These are phyloP conservation scores for Pyrus communis DNA, from an alignment of 306 rosid species.

Conservation along the genomic window DNA sequence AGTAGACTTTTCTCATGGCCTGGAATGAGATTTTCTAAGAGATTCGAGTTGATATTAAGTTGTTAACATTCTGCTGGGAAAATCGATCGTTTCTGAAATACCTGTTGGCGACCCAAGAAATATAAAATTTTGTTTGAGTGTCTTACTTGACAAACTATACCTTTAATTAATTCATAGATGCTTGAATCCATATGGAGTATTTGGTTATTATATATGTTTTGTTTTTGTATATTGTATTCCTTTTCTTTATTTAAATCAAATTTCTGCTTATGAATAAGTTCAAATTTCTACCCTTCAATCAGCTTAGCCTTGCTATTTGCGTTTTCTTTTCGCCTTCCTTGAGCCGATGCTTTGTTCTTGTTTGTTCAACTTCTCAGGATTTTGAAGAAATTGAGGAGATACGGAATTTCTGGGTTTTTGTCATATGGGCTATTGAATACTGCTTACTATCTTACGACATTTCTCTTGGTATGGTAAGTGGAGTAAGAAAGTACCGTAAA, in stretches of 20 bases:
- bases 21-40: background rate
- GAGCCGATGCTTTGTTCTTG: background rate
- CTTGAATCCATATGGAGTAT: background rate
- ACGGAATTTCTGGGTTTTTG: slow-evolving; percentile 75
- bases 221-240: background rate
- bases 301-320: background rate
- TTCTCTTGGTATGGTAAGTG: slow-evolving; percentile 81
- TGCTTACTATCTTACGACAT: slow-evolving; percentile 69
- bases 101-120: background rate
- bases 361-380: slow-evolving; percentile 37
- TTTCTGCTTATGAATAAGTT: background rate
- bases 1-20: background rate
- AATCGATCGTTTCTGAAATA: background rate
- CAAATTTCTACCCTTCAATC: background rate
- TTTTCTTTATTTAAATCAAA: background rate
- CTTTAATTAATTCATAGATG: background rate
- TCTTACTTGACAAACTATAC: background rate
- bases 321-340: background rate
- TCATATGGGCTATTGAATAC: slow-evolving; percentile 84
- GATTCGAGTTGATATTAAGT: background rate
- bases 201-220: background rate
- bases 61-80: background rate
- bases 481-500: background rate
- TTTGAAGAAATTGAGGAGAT: slow-evolving; percentile 57
- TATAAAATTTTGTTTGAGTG: background rate